Base-by-base conservation (phyloP, 106 monocot species). In the Dioscorea zingiberensis region DNA sequence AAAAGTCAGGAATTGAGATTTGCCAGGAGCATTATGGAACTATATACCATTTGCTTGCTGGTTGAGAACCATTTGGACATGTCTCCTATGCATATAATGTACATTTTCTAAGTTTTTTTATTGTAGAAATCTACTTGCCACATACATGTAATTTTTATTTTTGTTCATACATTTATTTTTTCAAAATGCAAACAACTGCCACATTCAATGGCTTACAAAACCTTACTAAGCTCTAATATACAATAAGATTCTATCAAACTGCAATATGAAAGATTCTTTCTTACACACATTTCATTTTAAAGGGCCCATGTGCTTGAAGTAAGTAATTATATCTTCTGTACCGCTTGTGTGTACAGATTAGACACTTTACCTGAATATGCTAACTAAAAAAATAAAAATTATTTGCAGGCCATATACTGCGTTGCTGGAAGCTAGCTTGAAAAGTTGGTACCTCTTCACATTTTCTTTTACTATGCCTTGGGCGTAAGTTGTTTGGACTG, bases 401-500 rank as follows among this genome's bases (percentile, higher is more conserved):
- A 22, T n/a, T 71, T 69, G 22, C 76, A 95, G 94, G 94, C 55
- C 94, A 95, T 83, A 67, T 75, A 53, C 94, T n/a, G 91, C 83
- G 84, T 95, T 69, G 94, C 94, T 83, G n/a, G 94, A 95, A 79
- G 87, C 94, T 69, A n/a, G n/a, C 94, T 95, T 61, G 77, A n/a
- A n/a, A n/a, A n/a, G 94, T 47, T n/a, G n/a, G 81, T 91, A 7
- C 94, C 94, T 38, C 82, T 95, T 46, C 94, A 95, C 59, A 91
- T 95, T 47, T 95, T 91, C 76, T 95, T n/a, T 95, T 54, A 95
- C 94, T 71, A 85, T 95, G 87, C 94, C 94, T 62, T 95, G 94
- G 94, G 91, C 94, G 94, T 95, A 57, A 95, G 94, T 88, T 38
- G n/a, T n/a, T 55, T 55, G 30, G 17, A 11, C 18, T 48, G 22